Conservation (phyloP, 768 basidiomycete genomes). For the Trichaptum fuscoviolaceum region DNA sequence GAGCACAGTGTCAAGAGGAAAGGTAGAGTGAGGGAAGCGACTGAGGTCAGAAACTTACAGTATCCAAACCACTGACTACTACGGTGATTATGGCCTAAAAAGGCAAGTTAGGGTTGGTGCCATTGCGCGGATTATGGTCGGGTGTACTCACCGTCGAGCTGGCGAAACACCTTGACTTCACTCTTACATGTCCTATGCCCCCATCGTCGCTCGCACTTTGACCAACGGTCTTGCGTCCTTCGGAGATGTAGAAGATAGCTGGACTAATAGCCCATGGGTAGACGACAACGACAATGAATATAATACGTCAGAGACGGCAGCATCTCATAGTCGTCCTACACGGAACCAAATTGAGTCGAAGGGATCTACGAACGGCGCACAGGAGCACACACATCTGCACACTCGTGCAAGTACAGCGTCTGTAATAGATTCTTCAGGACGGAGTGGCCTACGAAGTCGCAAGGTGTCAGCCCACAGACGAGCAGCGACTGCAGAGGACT, state of each 20-base stretch:
- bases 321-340: background rate
- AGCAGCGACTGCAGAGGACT: background rate
- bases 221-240: background rate
- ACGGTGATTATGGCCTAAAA: background rate
- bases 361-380: background rate
- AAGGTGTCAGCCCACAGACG: slow-evolving; percentile 1
- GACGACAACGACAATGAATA: background rate
- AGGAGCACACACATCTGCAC: background rate
- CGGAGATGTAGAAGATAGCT: background rate
- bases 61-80: too few relatives aligned
- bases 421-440: background rate
- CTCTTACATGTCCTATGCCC: background rate
- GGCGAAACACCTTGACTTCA: background rate
- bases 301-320: background rate
- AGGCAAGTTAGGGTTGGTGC: background rate
- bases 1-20: too few relatives aligned
- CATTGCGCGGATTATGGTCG: background rate
- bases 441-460: background rate
- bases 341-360: background rate
- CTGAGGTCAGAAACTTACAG: too few relatives aligned
- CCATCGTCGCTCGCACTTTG: background rate
- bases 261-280: background rate
- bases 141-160: background rate
- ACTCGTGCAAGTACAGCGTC: background rate
- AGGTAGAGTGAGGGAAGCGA: too few relatives aligned